These are phyloP conservation scores for Vitis hybrid DNA, from an alignment of 177 flowering plant species.

Conservation along the genomic window DNA sequence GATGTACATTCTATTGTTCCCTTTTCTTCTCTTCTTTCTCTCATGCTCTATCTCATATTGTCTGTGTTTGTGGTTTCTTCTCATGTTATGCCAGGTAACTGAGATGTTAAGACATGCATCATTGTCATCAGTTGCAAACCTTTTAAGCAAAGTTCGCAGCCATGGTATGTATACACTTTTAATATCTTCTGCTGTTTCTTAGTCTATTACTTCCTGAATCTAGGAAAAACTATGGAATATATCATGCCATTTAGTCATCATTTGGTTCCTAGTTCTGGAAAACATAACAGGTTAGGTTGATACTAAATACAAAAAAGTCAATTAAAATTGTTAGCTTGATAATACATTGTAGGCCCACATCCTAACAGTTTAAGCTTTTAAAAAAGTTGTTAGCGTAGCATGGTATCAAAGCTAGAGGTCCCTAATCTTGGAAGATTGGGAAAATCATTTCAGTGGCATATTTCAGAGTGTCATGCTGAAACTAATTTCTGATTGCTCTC, in stretches of 20 bases:
- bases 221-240: not conserved
- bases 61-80: not conserved
- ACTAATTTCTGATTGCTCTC: too few species aligned
- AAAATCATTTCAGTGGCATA: too few species aligned
- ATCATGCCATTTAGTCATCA: not conserved
- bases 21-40: too few species aligned
- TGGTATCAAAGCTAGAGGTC: too few species aligned
- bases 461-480: too few species aligned
- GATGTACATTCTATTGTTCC: not conserved
- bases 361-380: too few species aligned
- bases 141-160: constrained; percentile 73
- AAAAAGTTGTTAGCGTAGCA: too few species aligned
- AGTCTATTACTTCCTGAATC: not conserved
- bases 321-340: too few species aligned
- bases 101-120: constrained; percentile 66
- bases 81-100: constrained; percentile 45
- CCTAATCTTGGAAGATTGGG: too few species aligned
- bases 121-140: constrained; percentile 47
- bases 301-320: too few species aligned
- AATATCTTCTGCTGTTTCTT: not conserved
- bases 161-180: constrained; percentile 44
- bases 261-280: not conserved
- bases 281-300: not conserved
- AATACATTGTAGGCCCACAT: too few species aligned
- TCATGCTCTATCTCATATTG: not conserved